phyloP scores from a whole-genome alignment of 345 rosid genomes.

The Limnanthes douglasii region DNA sequence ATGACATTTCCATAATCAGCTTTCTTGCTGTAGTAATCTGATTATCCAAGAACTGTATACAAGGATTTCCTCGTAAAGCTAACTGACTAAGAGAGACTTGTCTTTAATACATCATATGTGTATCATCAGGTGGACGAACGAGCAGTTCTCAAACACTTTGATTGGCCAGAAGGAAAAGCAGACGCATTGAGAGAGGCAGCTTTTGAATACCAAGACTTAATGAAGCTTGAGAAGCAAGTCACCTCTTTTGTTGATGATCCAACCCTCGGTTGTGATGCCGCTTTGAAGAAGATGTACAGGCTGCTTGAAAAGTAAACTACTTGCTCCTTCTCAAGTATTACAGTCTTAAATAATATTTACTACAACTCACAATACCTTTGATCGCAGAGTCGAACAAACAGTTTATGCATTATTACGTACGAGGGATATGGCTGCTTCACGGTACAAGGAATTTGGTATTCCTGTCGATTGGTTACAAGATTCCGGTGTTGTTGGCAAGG shows the following conservation, averaged over 20 bases:
- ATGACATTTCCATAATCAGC: background rate
- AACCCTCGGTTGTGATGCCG: slow-evolving; percentile 68
- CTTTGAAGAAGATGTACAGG: slow-evolving; percentile 84
- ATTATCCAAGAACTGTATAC: background rate
- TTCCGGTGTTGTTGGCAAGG: slow-evolving; percentile 94
- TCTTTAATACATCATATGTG: slow-evolving; percentile 3
- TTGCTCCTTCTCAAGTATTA: background rate
- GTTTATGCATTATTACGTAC: slow-evolving; percentile 88
- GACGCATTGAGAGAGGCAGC: slow-evolving; percentile 95
- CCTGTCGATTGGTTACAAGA: slow-evolving; percentile 82
- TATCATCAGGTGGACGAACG: slow-evolving; percentile 75
- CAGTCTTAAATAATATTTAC: slow-evolving; percentile 1
- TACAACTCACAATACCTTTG: background rate
- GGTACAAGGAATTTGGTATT: slow-evolving; percentile 78
- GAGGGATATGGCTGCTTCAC: slow-evolving; percentile 84
- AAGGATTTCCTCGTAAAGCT: no score
- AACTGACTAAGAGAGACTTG: background rate
- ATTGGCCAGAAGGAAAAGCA: slow-evolving; percentile 99
- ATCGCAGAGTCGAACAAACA: slow-evolving; percentile 68
- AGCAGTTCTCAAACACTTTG: slow-evolving; percentile 97
- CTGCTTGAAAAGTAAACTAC: slow-evolving; percentile 80
- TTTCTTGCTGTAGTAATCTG: background rate
- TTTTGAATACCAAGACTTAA: slow-evolving; percentile 90
- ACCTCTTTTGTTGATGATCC: slow-evolving; percentile 79
- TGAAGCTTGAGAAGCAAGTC: slow-evolving; percentile 73